A percentile compares a stretch with the other conserved stretches of the same genome.
Conservation (phyloP, 2,329 filamentous ascomycete species). For the Chrysosporium keratinophilum region DNA sequence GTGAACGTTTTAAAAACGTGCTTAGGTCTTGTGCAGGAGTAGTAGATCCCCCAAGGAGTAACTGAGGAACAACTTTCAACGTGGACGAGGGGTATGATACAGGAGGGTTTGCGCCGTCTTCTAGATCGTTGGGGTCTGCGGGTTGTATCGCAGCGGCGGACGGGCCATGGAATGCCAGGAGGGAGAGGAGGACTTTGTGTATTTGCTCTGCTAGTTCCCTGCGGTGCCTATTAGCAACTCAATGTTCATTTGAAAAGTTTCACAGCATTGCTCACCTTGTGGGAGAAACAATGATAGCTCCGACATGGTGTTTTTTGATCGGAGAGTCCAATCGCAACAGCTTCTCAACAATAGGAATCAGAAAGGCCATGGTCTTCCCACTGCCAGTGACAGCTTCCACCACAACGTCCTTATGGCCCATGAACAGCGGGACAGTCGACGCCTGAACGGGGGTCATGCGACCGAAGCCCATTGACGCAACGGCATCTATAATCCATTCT, state of each 20-base stretch:
- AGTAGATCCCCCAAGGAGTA: constrained; percentile 68
- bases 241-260: background rate
- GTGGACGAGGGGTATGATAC: constrained; percentile 38
- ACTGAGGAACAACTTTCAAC: constrained; percentile 63
- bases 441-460: constrained; percentile 94
- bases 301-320: constrained; percentile 79
- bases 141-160: constrained; percentile 48
- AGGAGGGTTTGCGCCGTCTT: constrained; percentile 18
- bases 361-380: constrained; percentile 78
- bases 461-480: constrained; percentile 71
- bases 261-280: constrained; percentile 43
- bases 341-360: constrained; percentile 74
- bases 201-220: constrained; percentile 87
- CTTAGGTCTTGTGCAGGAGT: constrained; percentile 78
- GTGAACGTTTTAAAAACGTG: constrained; percentile 69
- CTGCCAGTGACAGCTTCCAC: constrained; percentile 88
- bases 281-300: constrained; percentile 82
- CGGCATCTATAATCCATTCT: constrained; percentile 77
- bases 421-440: constrained; percentile 77
- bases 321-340: constrained; percentile 70
- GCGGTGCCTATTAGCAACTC: constrained; percentile 7
- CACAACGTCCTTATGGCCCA: constrained; percentile 83
- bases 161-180: constrained; percentile 72
- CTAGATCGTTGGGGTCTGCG: constrained; percentile 34
- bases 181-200: constrained; percentile 62